phyloP scores from a whole-genome alignment of 1,284 basidiomycete species.

The Leccinum fuscescens region DNA sequence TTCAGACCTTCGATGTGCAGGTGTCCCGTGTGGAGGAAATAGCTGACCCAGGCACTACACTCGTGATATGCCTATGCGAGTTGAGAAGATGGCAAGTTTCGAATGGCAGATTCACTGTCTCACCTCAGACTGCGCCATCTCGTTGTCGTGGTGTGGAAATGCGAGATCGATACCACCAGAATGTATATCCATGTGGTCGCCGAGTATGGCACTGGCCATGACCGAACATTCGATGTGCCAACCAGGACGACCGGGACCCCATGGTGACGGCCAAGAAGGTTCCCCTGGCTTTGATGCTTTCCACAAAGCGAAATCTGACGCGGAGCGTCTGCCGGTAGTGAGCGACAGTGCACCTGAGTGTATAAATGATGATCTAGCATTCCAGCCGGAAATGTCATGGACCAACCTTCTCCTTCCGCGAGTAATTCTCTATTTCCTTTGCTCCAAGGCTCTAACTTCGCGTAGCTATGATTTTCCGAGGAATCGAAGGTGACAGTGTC shows the following conservation, averaged over 20 bases:
- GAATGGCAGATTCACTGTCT: slow-evolving; percentile 18
- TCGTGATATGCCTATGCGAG: slow-evolving; percentile 80
- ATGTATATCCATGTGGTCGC: slow-evolving; percentile 95
- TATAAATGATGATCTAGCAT: slow-evolving; percentile 3
- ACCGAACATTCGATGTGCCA: slow-evolving; percentile 99
- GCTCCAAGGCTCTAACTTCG: slow-evolving; percentile 95
- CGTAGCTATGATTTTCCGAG: slow-evolving; percentile 73
- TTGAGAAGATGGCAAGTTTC: slow-evolving; percentile 12
- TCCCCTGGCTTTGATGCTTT: slow-evolving; percentile 98
- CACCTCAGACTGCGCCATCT: slow-evolving; percentile 96
- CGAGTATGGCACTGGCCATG: slow-evolving; percentile 94
- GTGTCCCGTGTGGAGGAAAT: slow-evolving; percentile 98
- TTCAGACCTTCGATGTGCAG: slow-evolving; percentile 98
- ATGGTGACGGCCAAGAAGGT: slow-evolving; percentile 94
- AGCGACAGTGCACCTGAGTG: slow-evolving; percentile 60
- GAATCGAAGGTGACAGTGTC: slow-evolving; percentile 89
- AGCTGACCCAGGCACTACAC: slow-evolving; percentile 96
- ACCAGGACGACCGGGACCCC: slow-evolving; percentile 96
- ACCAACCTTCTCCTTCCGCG: slow-evolving; percentile 88
- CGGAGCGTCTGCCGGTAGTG: slow-evolving; percentile 58
- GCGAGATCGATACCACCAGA: slow-evolving; percentile 96
- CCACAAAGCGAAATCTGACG: slow-evolving; percentile 96
- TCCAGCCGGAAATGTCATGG: slow-evolving; percentile 1
- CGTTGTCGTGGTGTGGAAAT: slow-evolving; percentile 99
- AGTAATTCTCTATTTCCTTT: slow-evolving; percentile 90